These are phyloP conservation scores for Backusella liffmaniae DNA, from an alignment of 192 early-diverging fungal genomes.

Conservation along the genomic window DNA sequence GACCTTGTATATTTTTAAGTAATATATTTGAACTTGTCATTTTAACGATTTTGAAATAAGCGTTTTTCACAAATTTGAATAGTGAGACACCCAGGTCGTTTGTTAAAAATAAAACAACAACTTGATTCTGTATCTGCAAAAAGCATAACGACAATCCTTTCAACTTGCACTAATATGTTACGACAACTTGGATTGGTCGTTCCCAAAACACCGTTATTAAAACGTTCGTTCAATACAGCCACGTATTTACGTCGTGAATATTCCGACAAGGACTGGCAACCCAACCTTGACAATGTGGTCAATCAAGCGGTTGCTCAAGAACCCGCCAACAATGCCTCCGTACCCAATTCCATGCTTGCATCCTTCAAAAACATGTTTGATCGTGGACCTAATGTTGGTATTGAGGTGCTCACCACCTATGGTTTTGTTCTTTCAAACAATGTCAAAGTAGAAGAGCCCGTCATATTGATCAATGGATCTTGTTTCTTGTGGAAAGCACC, in stretches of 20 bases:
- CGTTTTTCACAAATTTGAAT: neutral
- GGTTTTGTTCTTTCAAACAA: conserved; percentile 54
- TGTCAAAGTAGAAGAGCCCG: conserved; percentile 43
- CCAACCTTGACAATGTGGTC: neutral
- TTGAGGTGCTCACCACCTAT: conserved; percentile 48
- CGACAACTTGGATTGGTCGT: neutral
- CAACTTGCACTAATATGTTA: neutral
- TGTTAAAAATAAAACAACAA: neutral
- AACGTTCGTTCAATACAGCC: neutral
- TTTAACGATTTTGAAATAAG: neutral
- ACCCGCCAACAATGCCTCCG: neutral
- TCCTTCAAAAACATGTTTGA: conserved; percentile 59
- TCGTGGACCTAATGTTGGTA: conserved; percentile 38
- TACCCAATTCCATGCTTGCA: conserved; percentile 6
- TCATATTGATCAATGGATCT: conserved; percentile 53
- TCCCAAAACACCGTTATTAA: neutral
- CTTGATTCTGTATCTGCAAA: neutral
- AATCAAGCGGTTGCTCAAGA: conserved; percentile 10
- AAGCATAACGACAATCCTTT: neutral
- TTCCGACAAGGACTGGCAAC: conserved; percentile 4
- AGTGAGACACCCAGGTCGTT: neutral
- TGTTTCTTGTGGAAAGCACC: conserved; percentile 60
- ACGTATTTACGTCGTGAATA: neutral
- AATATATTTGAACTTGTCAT: neutral
- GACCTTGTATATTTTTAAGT: neutral